Evolutionary conservation across 257 asterid genomes (phyloP), one percentile per base, ranked within the genome.

Genomic region (Linderniella brevidens): DNA sequence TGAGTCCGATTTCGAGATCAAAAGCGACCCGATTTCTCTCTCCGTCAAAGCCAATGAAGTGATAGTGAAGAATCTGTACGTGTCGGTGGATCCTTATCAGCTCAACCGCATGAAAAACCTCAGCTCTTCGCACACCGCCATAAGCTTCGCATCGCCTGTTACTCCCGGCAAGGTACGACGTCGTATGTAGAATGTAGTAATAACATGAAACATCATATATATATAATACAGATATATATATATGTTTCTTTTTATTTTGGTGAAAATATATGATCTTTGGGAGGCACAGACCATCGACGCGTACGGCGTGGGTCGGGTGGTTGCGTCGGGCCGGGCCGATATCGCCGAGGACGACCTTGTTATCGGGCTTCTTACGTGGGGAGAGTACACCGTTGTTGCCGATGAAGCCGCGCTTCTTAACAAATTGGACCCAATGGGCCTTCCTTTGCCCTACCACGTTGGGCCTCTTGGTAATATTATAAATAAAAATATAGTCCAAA

Each of bases 341-440:
- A 56, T 75, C 1, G 53, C 51, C 13, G 64, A 67, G 59, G 84
- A 57, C 44, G 95, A 80, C 9, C 56, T 80, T 18, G 92, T 84
- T 35, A 63, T 63, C 7, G 95, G 95, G 37, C 18, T 77, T 48
- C 80, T 84, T 9, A 61, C 48, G 8, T 84, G 95, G 95, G 95
- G 76, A 59, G 92, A 80, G 41, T 84, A 84, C 64, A 73, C 69
- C n/a, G 9, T 46, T 9, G 69, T 53, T 0, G 62, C 62, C 38
- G 69, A 67, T 16, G 85, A 75, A 36, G 58, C 62, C 20, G 32
- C 32, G 32, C 51, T 84, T 9, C 52, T 84, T 16, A 77, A 75
- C 20, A 84, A 84, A 60, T 47, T 80, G 78, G 92, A 85, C 37
- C 46, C 75, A 11, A 44, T 68, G 70, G 86, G 74, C 3, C 55